A percentile compares a stretch with the other conserved stretches of the same genome.
Conservation (phyloP, 805 yeast genomes). For the Candida pseudoglaebosa region DNA sequence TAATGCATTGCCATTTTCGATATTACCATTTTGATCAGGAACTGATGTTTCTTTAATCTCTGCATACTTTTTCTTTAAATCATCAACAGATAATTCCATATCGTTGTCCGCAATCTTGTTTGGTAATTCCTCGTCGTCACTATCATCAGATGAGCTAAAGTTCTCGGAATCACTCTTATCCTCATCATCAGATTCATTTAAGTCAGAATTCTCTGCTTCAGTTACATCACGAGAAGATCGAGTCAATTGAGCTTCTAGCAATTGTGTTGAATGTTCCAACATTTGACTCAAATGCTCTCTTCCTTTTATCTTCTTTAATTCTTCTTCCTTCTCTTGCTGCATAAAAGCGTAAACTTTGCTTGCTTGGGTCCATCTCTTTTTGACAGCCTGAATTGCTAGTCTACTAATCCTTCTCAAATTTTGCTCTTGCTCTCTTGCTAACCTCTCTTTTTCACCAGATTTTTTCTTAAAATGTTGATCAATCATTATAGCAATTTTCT, state of each 20-base stretch:
- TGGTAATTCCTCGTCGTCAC: slow-evolving; percentile 17
- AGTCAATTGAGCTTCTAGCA: slow-evolving; percentile 78
- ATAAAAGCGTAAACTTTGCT: slow-evolving; percentile 71
- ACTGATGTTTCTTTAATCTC: slow-evolving; percentile 24
- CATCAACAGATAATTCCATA: slow-evolving; percentile 49
- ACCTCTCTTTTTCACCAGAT: slow-evolving; percentile 84
- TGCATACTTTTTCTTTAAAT: slow-evolving; percentile 54
- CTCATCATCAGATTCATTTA: slow-evolving; percentile 10
- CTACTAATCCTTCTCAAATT: slow-evolving; percentile 69
- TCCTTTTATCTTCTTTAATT: slow-evolving; percentile 73
- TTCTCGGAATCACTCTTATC: slow-evolving; percentile 12
- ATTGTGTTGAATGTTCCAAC: slow-evolving; percentile 85
- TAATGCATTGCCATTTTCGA: slow-evolving; percentile 29
- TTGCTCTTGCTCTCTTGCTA: slow-evolving; percentile 69
- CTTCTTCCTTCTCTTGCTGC: slow-evolving; percentile 76
- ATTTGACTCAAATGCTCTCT: slow-evolving; percentile 84
- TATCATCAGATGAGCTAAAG: slow-evolving; percentile 14
- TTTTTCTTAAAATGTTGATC: slow-evolving; percentile 84
- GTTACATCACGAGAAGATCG: slow-evolving; percentile 29
- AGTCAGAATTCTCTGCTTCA: slow-evolving; percentile 21
- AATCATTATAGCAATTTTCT: slow-evolving; percentile 73
- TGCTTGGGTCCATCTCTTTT: slow-evolving; percentile 87
- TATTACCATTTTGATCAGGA: slow-evolving; percentile 14
- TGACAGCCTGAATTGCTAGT: slow-evolving; percentile 76
- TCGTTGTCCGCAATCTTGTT: slow-evolving; percentile 29